Percentiles rank a stretch among this genome's conserved stretches.
These are phyloP conservation scores for Botrytis fabae DNA, from an alignment of 2,329 filamentous ascomycete species.

Conservation along the genomic window DNA sequence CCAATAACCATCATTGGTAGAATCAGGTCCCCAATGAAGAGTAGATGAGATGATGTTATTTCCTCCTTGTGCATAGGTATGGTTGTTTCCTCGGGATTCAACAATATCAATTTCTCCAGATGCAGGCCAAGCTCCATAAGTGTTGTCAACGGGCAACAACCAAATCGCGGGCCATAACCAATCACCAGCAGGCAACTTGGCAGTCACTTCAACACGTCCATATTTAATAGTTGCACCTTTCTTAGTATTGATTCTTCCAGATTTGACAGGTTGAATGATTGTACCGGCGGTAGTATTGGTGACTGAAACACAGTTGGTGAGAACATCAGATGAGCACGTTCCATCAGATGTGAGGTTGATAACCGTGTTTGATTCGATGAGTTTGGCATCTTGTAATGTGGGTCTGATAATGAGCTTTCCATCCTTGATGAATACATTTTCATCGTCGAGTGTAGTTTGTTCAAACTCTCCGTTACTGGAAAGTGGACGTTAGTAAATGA, in stretches of 20 bases:
- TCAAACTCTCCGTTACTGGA: conserved; percentile 78
- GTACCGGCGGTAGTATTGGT: conserved; percentile 79
- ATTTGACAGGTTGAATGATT: conserved; percentile 75
- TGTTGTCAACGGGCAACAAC: conserved; percentile 75
- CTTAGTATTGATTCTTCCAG: conserved; percentile 75
- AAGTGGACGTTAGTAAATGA: neutral
- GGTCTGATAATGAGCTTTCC: conserved; percentile 73
- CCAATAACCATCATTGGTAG: conserved; percentile 77
- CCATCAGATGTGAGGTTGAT: conserved; percentile 68
- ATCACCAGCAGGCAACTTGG: conserved; percentile 73
- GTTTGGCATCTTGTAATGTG: conserved; percentile 67
- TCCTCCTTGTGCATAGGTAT: conserved; percentile 72
- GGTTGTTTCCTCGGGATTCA: conserved; percentile 81
- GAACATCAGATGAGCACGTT: conserved; percentile 64
- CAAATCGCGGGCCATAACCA: conserved; percentile 94
- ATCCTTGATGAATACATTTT: conserved; percentile 73
- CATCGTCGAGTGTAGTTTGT: conserved; percentile 67
- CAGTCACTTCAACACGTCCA: conserved; percentile 77
- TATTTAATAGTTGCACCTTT: conserved; percentile 72
- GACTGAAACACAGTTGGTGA: conserved; percentile 62
- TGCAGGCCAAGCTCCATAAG: conserved; percentile 74
- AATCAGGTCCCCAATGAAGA: conserved; percentile 78
- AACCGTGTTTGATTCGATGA: conserved; percentile 65
- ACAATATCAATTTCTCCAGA: conserved; percentile 84
- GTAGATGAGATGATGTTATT: conserved; percentile 79